phyloP scores from a whole-genome alignment of 495 filamentous ascomycete species.

The Pyrenula massariospora region DNA sequence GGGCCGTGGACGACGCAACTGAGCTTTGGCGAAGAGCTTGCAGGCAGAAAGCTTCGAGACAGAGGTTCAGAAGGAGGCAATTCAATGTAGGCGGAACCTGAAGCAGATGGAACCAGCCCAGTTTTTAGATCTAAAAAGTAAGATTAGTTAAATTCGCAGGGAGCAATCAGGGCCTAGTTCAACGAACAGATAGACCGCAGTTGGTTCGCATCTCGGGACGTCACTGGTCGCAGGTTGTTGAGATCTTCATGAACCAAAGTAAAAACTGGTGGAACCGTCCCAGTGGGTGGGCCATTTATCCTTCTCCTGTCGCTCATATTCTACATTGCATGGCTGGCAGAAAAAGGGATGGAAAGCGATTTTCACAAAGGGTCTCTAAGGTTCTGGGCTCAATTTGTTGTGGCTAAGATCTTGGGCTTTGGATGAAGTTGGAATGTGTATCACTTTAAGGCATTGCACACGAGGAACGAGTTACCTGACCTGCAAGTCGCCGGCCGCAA shows the following conservation, averaged over 20 bases:
- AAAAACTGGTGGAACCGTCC: slow-evolving; percentile 67
- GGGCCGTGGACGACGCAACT: slow-evolving; percentile 89
- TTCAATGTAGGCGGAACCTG: slow-evolving; percentile 90
- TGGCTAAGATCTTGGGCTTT: too few species aligned
- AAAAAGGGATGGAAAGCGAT: too few species aligned
- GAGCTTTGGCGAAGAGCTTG: slow-evolving; percentile 64
- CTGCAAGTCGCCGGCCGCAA: too few species aligned
- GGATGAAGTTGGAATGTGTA: too few species aligned
- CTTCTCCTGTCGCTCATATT: slow-evolving; percentile 77
- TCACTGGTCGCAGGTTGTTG: slow-evolving; percentile 23
- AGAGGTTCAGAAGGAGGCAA: slow-evolving; percentile 49
- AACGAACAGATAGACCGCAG: slow-evolving; percentile 74
- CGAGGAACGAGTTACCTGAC: too few species aligned
- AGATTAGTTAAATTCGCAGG: slow-evolving; percentile 1
- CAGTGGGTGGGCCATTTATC: slow-evolving; percentile 74
- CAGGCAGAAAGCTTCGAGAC: slow-evolving; percentile 30
- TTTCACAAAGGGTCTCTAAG: too few species aligned
- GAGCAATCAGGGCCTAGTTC: not conserved
- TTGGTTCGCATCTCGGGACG: slow-evolving; percentile 47
- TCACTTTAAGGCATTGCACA: too few species aligned
- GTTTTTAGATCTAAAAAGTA: slow-evolving; percentile 66
- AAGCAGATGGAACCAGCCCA: slow-evolving; percentile 82
- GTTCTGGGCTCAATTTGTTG: too few species aligned
- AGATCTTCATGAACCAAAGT: slow-evolving; percentile 26
- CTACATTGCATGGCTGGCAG: too few species aligned